Base-by-base conservation (phyloP, 805 yeast genomes). In the Candida sphagnicola region DNA sequence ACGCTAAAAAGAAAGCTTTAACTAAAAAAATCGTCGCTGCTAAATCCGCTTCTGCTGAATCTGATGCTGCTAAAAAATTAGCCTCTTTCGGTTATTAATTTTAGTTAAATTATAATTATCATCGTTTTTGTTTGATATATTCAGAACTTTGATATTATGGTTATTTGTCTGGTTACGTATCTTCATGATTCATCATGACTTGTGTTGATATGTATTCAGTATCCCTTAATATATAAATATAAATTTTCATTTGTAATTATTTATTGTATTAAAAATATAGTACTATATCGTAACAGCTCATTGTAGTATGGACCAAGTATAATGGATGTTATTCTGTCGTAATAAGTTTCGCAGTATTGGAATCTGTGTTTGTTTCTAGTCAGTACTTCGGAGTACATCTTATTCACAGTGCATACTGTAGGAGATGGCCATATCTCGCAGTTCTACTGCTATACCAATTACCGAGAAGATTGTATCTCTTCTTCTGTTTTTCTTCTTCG, bases 1-100 rank as follows among this genome's bases (percentile, higher is more conserved):
- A 89, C 83, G 95, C 95, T 64, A 89, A 88, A 85, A 93, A 91
- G 96, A 80, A 77, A 72, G 95, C 98, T 72, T 85, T 87, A 67
- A 76, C 84, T 72, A 87, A 87, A 85, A 91, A 91, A 84, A 76
- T 85, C 60, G 75, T 77, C 56, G 80, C 90, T 66, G 97, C 96
- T 65, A 75, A 77, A 69, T 82, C 88, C 64, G 68, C 93, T 54
- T 82, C 85, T 71, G 91, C 93, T 68, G 88, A 82, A 67, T 75
- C 95, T 59, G 93, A 87, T 64, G 95, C 80, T 67, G 82, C 95
- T 62, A 75, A 87, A 78, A 79, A 90, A 78, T 86, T 93, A 70
- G 95, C 97, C 72, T 75, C 95, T 67, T 77, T 93, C 64, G 99
- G 99, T 77, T 93, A 93, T 85, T 93, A 91, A 83, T 65, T 68